Evolutionary conservation across 192 early-diverging fungal genomes (phyloP).

Genomic region (Rhizophagus clarus): DNA sequence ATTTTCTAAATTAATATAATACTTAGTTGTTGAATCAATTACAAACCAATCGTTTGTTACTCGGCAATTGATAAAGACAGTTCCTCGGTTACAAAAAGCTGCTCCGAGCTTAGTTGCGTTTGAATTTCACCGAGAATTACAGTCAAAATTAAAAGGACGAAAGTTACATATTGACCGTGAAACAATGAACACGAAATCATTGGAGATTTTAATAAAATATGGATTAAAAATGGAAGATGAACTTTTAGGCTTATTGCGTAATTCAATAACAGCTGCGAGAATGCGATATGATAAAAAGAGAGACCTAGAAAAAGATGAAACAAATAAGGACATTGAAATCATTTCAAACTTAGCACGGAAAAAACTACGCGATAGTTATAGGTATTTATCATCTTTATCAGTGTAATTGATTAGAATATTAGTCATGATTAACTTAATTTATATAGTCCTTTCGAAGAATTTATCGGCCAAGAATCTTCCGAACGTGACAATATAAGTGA

Average conservation of each 20-base stretch:
- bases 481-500: neutral
- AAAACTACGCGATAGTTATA: neutral
- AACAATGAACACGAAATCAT: slow-evolving; percentile 5
- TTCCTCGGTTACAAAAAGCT: neutral
- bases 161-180: neutral
- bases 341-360: neutral
- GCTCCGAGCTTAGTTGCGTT: neutral
- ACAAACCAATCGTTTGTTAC: slow-evolving; percentile 21
- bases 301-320: neutral
- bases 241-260: neutral
- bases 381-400: neutral
- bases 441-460: neutral
- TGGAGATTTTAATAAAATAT: slow-evolving; percentile 10
- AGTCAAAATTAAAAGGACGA: neutral
- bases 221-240: slow-evolving; percentile 1
- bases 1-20: neutral
- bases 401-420: neutral
- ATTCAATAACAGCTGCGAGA: neutral
- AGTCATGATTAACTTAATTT: neutral
- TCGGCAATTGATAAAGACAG: neutral
- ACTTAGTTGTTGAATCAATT: slow-evolving; percentile 17
- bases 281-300: neutral
- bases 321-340: neutral
- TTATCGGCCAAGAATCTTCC: neutral
- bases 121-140: neutral